Percentiles rank a stretch among this genome's conserved stretches.
phyloP scores from a whole-genome alignment of 1,139 yeast species.

The Sugiyamaella japonica region DNA sequence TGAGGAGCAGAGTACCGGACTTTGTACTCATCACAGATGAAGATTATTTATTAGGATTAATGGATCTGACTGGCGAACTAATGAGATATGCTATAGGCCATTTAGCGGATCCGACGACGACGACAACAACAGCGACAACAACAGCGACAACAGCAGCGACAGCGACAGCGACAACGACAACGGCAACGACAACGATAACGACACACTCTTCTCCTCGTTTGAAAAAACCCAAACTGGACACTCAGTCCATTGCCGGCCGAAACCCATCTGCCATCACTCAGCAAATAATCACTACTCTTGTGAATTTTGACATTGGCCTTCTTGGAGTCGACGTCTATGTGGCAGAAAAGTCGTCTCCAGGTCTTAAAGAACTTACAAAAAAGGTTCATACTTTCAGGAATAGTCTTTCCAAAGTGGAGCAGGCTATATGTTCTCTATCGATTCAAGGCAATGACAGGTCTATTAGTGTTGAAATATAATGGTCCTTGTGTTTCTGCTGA shows the following conservation, averaged over 20 bases:
- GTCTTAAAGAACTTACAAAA: conserved; percentile 24
- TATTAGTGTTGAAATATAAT: neutral
- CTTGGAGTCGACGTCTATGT: conserved; percentile 10
- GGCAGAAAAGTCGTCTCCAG: conserved; percentile 14
- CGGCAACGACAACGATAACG: neutral
- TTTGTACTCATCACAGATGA: conserved; percentile 23
- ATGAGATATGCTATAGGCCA: conserved; percentile 44
- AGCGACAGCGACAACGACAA: neutral
- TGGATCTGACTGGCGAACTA: conserved; percentile 49
- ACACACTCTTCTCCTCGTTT: neutral
- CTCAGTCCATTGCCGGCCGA: conserved; percentile 5
- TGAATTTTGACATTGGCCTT: conserved; percentile 21
- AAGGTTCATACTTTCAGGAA: conserved; percentile 29
- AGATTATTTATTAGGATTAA: conserved; percentile 46
- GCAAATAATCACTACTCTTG: conserved; percentile 23
- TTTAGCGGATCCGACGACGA: neutral
- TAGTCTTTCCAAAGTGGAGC: conserved; percentile 32
- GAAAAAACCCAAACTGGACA: conserved; percentile 7
- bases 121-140: no score
- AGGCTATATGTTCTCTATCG: conserved; percentile 26
- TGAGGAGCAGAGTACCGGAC: conserved; percentile 18
- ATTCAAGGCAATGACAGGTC: conserved; percentile 2
- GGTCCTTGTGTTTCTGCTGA: neutral
- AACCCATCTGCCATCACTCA: conserved; percentile 23
- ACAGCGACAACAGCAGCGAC: no score